Base-by-base conservation (phyloP, 2,329 filamentous ascomycete genomes). In the Paracamarosporium sp. region DNA sequence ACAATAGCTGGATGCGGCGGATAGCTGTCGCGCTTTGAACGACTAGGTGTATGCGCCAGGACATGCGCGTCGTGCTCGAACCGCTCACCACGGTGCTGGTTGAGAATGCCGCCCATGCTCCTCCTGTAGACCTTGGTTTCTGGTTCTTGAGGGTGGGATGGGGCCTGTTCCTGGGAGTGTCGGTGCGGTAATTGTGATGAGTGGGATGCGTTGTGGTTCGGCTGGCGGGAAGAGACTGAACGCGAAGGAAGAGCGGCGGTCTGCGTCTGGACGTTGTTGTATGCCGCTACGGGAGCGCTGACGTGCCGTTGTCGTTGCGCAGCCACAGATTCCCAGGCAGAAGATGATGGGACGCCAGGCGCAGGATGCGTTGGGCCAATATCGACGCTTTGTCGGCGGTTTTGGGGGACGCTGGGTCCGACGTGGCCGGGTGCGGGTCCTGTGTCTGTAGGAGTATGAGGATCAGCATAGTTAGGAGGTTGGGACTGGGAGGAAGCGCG, bases 1-100 rank as follows among this genome's bases (percentile, higher is more conserved):
- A 76, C 73, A 35, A 76, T 74, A 9, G 73, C 73, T 4, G 73
- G 73, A 47, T 76, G 73, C 11, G 73, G 72, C 12, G 72, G 73
- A 45, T 74, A 75, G 11, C 63, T 67, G 28, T 73, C 68, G 12
- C 73, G 65, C 54, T 74, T 76, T 1, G 50, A 51, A 11, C 56
- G 56, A 12, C 62, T 61, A 8, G 62, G 58, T 5, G 67, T 67
- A 44, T 71, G 70, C n/a, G 70, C 55, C 8, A 65, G 36, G 3
- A 70, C 61, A 25, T 74, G 72, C 2, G 71, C 72, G 8, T 74
- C 70, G 24, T 66, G 66, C 58, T 74, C 71, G 41, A 70, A 74
- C 1, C 59, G 57, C 8, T 66, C 59, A 33, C 63, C 66, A 30
- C 64, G 59, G 35, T 74, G 68, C 27, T 74, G 71, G 36, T 71